Conservation (phyloP, 169 alveolate genomes). For the Neospora caninum region DNA sequence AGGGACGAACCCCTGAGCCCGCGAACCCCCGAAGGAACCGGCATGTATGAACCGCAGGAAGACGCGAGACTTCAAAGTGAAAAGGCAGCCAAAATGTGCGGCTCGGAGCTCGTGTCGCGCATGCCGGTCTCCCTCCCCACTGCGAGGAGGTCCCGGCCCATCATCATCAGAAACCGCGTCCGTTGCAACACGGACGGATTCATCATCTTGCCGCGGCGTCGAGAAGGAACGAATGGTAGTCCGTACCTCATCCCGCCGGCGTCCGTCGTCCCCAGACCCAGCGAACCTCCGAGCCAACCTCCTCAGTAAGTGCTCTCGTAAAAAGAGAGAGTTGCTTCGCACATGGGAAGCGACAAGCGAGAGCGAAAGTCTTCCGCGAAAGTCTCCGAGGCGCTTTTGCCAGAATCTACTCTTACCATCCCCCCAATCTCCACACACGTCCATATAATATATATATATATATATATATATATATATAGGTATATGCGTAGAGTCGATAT, state of each 20-base stretch:
- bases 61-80: neutral
- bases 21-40: neutral
- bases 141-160: neutral
- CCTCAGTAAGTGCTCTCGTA: neutral
- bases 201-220: neutral
- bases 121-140: neutral
- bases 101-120: neutral
- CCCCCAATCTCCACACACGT: too few species aligned
- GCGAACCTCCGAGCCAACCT: neutral
- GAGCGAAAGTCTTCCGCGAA: too few species aligned
- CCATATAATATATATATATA: neutral
- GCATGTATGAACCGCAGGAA: neutral
- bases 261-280: neutral
- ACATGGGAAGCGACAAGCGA: too few species aligned
- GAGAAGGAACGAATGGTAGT: neutral
- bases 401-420: too few species aligned
- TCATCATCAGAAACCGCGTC: neutral
- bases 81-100: neutral
- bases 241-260: neutral
- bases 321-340: too few species aligned
- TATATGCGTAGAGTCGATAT: neutral
- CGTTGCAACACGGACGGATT: neutral
- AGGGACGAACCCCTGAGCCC: neutral
- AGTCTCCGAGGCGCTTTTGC: too few species aligned
- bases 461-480: neutral